Evolutionary conservation across 805 yeast genomes (phyloP).

Genomic region (Schizosaccharomyces japonicus): DNA sequence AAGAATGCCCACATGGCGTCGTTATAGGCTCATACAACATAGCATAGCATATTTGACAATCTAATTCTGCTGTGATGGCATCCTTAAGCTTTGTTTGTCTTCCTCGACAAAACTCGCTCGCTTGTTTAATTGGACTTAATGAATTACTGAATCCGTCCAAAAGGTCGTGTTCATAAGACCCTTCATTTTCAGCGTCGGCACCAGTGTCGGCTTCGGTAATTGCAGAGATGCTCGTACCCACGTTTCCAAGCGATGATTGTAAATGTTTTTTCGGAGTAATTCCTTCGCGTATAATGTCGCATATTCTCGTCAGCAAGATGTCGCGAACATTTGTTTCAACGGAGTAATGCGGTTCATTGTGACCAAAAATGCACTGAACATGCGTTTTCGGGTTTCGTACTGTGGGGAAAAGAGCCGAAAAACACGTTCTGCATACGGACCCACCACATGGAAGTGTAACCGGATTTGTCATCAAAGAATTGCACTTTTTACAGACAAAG

Average conservation of each 20-base stretch:
- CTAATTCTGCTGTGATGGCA: background rate
- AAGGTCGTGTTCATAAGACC: too few species aligned
- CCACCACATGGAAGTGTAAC: conserved; percentile 3
- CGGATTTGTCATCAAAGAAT: background rate
- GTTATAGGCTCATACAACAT: conserved; percentile 6
- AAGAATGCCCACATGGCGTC: conserved; percentile 9
- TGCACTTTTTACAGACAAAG: background rate
- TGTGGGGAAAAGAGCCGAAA: background rate
- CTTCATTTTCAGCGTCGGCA: too few species aligned
- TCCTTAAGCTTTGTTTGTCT: too few species aligned
- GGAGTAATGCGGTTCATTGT: background rate
- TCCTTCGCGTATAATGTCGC: too few species aligned
- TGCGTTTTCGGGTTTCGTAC: too few species aligned
- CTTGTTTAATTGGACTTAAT: too few species aligned
- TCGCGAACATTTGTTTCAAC: background rate
- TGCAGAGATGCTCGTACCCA: too few species aligned
- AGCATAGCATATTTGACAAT: conserved; percentile 8
- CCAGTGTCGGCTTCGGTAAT: too few species aligned
- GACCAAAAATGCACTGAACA: background rate
- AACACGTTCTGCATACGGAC: background rate
- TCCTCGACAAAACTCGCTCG: too few species aligned
- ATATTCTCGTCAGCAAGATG: background rate
- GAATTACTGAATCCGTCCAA: too few species aligned
- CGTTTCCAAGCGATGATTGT: too few species aligned
- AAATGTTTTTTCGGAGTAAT: too few species aligned